phyloP scores from a whole-genome alignment of 106 monocot species.

The Alisma plantagoaquatica region DNA sequence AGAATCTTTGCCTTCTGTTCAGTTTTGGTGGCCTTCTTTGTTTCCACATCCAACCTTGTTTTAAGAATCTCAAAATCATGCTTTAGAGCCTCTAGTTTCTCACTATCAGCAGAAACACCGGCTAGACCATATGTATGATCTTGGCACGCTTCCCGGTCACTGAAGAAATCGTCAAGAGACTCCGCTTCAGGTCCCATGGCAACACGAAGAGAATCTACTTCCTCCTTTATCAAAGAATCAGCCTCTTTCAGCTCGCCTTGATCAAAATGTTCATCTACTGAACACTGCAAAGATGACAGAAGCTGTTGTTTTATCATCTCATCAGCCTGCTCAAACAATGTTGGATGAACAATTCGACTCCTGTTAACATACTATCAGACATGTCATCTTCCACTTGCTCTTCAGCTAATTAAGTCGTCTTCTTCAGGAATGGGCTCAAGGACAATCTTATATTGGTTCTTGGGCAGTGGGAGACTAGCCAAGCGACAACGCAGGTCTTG shows the following conservation, averaged over 20 bases:
- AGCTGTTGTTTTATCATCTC: conserved; percentile 91
- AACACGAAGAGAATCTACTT: too few relatives aligned
- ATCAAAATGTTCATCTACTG: conserved; percentile 85
- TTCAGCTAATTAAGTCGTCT: conserved; percentile 61
- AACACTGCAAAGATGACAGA: conserved; percentile 56
- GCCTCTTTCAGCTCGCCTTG: conserved; percentile 77
- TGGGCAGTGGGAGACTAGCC: conserved; percentile 64
- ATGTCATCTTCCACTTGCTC: conserved; percentile 84
- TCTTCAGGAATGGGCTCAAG: conserved; percentile 67
- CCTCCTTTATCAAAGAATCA: too few relatives aligned
- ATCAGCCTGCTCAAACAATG: conserved; percentile 87
- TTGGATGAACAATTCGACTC: conserved; percentile 89
- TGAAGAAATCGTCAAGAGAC: too few relatives aligned
- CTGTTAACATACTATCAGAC: conserved; percentile 89
- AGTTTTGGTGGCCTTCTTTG: conserved; percentile 52
- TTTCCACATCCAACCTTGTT: conserved; percentile 66
- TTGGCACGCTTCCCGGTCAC: too few relatives aligned
- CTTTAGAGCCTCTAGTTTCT: conserved; percentile 54
- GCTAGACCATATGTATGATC: conserved; percentile 56
- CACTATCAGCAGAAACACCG: conserved; percentile 54
- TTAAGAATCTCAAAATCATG: conserved; percentile 68
- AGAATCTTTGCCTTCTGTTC: conserved; percentile 70
- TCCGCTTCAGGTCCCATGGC: conserved; percentile 98
- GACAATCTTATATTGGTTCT: conserved; percentile 90
- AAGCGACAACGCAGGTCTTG: conserved; percentile 57